Conservation (phyloP, 1,284 basidiomycete species). For the Testicularia cyperi region DNA sequence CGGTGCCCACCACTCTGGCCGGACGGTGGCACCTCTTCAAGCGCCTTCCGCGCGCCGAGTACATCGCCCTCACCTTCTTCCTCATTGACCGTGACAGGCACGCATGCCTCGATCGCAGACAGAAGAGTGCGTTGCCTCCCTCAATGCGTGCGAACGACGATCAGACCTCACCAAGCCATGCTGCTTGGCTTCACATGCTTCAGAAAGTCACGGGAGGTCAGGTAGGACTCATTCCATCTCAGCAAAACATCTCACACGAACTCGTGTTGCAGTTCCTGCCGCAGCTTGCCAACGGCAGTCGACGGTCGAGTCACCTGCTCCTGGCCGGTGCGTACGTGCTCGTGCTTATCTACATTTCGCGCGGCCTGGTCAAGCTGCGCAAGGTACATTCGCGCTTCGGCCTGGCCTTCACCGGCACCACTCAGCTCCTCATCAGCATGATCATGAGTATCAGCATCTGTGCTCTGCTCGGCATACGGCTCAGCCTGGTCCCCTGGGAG, state of each 20-base stretch:
- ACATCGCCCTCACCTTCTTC: conserved; percentile 55
- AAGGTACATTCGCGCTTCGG: conserved; percentile 84
- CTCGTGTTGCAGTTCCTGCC: conserved; percentile 46
- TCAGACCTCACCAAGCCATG: conserved; percentile 3
- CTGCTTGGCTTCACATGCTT: conserved; percentile 40
- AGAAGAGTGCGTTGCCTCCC: neutral
- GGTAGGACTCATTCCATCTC: conserved; percentile 36
- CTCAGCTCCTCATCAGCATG: conserved; percentile 86
- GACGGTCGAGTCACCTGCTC: conserved; percentile 53
- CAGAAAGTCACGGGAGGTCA: conserved; percentile 39
- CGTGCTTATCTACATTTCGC: conserved; percentile 76
- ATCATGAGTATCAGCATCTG: conserved; percentile 90
- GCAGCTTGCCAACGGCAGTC: conserved; percentile 16
- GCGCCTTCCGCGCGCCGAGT: conserved; percentile 53
- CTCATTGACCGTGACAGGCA: conserved; percentile 12
- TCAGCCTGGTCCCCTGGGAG: conserved; percentile 83
- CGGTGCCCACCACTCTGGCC: conserved; percentile 50
- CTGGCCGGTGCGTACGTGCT: conserved; percentile 79
- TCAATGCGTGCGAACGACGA: neutral
- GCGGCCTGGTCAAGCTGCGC: conserved; percentile 67
- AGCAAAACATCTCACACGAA: conserved; percentile 38
- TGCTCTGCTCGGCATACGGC: conserved; percentile 77
- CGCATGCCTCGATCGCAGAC: neutral
- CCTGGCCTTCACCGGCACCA: conserved; percentile 86
- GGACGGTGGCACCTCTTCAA: conserved; percentile 56